Conservation (phyloP, 2,329 filamentous ascomycete genomes). For the Stemphylium vesicarium region DNA sequence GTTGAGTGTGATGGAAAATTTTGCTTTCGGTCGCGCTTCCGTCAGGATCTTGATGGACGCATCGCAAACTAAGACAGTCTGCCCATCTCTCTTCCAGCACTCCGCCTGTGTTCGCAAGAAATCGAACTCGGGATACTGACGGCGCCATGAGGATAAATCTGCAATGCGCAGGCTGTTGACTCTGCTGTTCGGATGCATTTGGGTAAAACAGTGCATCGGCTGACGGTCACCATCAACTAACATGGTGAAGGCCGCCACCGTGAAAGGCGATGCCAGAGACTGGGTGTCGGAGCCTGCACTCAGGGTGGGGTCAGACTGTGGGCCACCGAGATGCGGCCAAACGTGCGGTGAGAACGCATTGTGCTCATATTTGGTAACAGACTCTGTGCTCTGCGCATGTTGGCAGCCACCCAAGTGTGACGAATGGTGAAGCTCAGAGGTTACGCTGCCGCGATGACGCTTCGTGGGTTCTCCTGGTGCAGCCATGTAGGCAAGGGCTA, state of each 20-base stretch:
- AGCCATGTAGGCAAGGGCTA: conserved; percentile 53
- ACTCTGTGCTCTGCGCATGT: conserved; percentile 22
- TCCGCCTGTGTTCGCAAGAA: conserved; percentile 31
- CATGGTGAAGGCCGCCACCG: conserved; percentile 49
- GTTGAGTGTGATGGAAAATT: conserved; percentile 42
- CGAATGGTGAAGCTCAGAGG: conserved; percentile 28
- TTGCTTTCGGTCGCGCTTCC: conserved; percentile 43
- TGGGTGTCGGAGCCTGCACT: conserved; percentile 14
- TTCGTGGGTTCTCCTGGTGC: conserved; percentile 42
- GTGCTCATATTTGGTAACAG: conserved; percentile 33
- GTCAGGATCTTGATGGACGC: conserved; percentile 51
- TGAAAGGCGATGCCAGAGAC: conserved; percentile 24
- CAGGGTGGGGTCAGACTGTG: conserved; percentile 24
- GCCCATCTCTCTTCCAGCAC: conserved; percentile 27
- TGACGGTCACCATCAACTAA: conserved; percentile 47
- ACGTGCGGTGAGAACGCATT: conserved; percentile 16
- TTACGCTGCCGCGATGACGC: conserved; percentile 24
- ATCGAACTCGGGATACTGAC: conserved; percentile 42
- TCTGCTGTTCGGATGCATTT: conserved; percentile 37
- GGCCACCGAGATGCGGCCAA: conserved; percentile 24
- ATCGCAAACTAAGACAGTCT: conserved; percentile 51
- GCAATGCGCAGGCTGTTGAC: conserved; percentile 40
- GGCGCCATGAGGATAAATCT: conserved; percentile 41
- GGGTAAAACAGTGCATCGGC: conserved; percentile 50
- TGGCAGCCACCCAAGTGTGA: conserved; percentile 32